Evolutionary conservation across 805 yeast genomes (phyloP).

Genomic region (Ogataea minuta): DNA sequence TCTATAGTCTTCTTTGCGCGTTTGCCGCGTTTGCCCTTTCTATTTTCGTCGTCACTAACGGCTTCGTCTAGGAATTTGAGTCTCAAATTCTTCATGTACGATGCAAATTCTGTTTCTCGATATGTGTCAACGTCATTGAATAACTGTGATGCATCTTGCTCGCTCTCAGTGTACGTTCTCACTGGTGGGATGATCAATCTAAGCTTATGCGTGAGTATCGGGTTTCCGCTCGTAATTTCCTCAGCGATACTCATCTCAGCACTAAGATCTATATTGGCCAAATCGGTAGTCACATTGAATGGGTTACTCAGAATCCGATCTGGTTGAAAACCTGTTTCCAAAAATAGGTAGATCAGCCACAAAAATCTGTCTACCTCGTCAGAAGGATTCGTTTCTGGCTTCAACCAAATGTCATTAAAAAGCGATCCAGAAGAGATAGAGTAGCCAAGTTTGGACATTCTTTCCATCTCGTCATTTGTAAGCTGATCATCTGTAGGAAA

Average conservation of each 20-base stretch:
- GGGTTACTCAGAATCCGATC: conserved; percentile 40
- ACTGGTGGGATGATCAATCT: conserved; percentile 25
- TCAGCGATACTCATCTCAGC: conserved; percentile 19
- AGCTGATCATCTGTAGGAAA: conserved; percentile 22
- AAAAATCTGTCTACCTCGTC: conserved; percentile 71
- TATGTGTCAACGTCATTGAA: conserved; percentile 46
- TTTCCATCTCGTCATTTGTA: conserved; percentile 10
- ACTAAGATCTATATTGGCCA: conserved; percentile 9
- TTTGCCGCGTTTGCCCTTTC: conserved; percentile 6
- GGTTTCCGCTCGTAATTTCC: conserved; percentile 22
- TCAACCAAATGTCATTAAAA: conserved; percentile 73
- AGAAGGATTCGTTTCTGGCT: conserved; percentile 54
- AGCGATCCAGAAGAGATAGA: conserved; percentile 38
- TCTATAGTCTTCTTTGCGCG: conserved; percentile 14
- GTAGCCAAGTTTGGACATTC: conserved; percentile 8
- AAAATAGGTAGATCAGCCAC: conserved; percentile 79
- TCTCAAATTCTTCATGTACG: conserved; percentile 46
- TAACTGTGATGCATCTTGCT: conserved; percentile 6
- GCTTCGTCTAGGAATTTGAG: conserved; percentile 28
- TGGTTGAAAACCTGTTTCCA: conserved; percentile 65
- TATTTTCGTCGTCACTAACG: conserved; percentile 13
- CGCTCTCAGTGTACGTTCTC: not conserved
- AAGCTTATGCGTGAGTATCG: conserved; percentile 26
- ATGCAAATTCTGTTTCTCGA: conserved; percentile 47
- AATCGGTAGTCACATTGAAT: conserved; percentile 22